Percentiles rank a stretch among this genome's conserved stretches.
Evolutionary conservation across 2,329 filamentous ascomycete species (phyloP).

Genomic region (Dactylellina cionopaga): DNA sequence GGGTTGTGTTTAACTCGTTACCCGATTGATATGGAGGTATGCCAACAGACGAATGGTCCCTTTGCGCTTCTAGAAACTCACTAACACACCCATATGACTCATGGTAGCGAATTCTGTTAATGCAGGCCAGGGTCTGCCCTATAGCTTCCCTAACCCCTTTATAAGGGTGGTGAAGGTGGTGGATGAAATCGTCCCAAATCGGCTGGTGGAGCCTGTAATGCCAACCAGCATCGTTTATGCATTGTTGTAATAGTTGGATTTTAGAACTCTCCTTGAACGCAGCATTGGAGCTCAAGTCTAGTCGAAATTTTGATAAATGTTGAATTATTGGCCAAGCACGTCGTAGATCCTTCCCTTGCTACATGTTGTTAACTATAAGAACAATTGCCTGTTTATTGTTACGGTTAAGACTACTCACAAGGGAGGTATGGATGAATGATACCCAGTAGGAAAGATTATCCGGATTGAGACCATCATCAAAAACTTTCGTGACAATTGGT

Average conservation of each 20-base stretch:
- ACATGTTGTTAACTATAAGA: neutral
- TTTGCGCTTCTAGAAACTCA: conserved; percentile 80
- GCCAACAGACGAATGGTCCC: conserved; percentile 80
- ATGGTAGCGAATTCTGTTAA: conserved; percentile 91
- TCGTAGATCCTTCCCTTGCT: conserved; percentile 89
- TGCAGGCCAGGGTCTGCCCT: conserved; percentile 84
- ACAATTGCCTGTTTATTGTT: neutral
- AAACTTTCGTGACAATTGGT: conserved; percentile 84
- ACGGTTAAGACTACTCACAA: conserved; percentile 46
- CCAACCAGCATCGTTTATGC: conserved; percentile 89
- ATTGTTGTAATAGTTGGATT: conserved; percentile 87
- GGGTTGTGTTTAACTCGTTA: conserved; percentile 75
- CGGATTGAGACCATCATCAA: conserved; percentile 90
- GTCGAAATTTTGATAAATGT: conserved; percentile 81
- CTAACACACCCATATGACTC: conserved; percentile 88
- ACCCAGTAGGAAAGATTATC: conserved; percentile 96
- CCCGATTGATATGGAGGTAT: conserved; percentile 82
- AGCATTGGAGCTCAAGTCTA: conserved; percentile 94
- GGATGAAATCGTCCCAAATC: conserved; percentile 86
- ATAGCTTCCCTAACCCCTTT: conserved; percentile 97
- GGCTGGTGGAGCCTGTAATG: conserved; percentile 92
- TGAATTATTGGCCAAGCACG: conserved; percentile 86
- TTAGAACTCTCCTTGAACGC: conserved; percentile 99
- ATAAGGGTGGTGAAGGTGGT: conserved; percentile 95
- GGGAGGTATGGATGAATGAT: conserved; percentile 85